A percentile compares a stretch with the other conserved stretches of the same genome.
phyloP scores from a whole-genome alignment of 352 stramenopile genomes.

The Pythium myriotylum region DNA sequence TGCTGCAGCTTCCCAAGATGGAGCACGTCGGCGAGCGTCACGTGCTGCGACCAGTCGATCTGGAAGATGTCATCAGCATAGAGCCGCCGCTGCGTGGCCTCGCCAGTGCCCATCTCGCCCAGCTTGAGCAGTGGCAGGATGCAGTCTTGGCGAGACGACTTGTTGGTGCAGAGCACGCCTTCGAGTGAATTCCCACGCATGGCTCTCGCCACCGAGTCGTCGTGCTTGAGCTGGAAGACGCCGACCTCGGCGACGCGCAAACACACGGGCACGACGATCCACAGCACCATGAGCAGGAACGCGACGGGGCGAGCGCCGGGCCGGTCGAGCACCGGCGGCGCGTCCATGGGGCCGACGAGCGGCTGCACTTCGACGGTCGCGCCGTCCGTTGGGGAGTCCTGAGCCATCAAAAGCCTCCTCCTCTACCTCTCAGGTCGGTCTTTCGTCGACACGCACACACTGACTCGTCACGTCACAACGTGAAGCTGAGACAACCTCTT shows the following conservation, averaged over 20 bases:
- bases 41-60: conserved; percentile 17
- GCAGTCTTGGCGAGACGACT: background rate
- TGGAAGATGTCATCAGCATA: conserved; percentile 24
- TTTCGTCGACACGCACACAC: too few relatives aligned
- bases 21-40: conserved; percentile 33
- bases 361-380: too few relatives aligned
- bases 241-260: conserved; percentile 6
- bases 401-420: too few relatives aligned
- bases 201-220: background rate
- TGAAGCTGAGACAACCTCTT: background rate
- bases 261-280: conserved; percentile 7
- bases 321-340: background rate
- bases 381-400: too few relatives aligned
- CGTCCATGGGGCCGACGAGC: too few relatives aligned
- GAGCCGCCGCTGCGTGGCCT: background rate
- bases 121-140: conserved; percentile 9
- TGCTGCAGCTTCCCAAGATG: conserved; percentile 57
- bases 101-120: background rate
- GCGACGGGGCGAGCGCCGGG: background rate
- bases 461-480: too few relatives aligned
- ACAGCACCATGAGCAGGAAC: background rate
- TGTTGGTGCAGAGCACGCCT: background rate
- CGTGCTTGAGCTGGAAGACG: conserved; percentile 4
- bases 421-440: too few relatives aligned
- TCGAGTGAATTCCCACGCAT: background rate